Conservation (phyloP, 2,329 filamentous ascomycete species). For the Aspergillus sp. region DNA sequence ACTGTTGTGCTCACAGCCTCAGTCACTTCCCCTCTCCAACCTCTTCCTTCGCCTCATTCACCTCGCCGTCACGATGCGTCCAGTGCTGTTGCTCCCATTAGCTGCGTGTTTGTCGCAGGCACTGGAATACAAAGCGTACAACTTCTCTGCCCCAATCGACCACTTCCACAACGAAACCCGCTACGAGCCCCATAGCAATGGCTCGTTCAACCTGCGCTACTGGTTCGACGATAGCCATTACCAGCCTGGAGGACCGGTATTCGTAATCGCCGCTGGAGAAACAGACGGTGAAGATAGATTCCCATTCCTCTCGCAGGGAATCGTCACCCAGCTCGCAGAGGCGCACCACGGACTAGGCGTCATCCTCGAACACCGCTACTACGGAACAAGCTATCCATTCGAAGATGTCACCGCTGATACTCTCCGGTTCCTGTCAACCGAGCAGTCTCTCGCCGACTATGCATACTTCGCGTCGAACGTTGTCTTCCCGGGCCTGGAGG, state of each 20-base stretch:
- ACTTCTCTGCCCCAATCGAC: constrained; percentile 64
- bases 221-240: constrained; percentile 81
- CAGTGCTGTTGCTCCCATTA: no score
- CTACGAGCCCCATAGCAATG: constrained; percentile 75
- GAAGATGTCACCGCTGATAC: constrained; percentile 66
- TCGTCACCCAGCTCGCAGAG: constrained; percentile 67
- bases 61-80: no score
- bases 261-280: constrained; percentile 74
- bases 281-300: constrained; percentile 47
- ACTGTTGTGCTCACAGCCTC: no score
- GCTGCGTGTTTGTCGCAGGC: no score
- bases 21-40: no score
- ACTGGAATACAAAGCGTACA: constrained; percentile 30
- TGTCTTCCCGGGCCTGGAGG: constrained; percentile 67
- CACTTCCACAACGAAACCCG: constrained; percentile 78
- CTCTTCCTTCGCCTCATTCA: no score
- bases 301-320: constrained; percentile 73
- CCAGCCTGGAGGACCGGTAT: constrained; percentile 73
- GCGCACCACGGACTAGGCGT: constrained; percentile 75
- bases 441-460: constrained; percentile 78
- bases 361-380: constrained; percentile 84
- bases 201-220: constrained; percentile 70
- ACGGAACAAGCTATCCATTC: constrained; percentile 72
- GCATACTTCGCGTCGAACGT: constrained; percentile 77
- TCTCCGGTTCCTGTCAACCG: constrained; percentile 77